Base-by-base conservation (phyloP, 768 basidiomycete genomes). In the Roridomyces roridus region DNA sequence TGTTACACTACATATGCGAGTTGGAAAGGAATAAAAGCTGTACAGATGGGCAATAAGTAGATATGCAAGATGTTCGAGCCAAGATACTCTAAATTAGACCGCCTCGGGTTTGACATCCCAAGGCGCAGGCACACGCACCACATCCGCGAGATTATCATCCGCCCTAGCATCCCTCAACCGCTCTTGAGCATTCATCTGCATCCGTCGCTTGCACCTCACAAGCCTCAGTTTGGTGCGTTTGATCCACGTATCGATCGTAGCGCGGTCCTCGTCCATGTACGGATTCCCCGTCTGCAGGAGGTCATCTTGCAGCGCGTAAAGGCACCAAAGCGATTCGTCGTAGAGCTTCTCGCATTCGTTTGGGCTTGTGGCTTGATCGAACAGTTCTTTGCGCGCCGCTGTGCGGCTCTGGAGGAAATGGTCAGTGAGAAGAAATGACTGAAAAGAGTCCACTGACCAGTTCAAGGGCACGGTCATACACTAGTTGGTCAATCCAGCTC, bases 331-430 rank as follows among this genome's bases (percentile, higher is more conserved):
- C 0, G 94, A 93, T 65, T 94, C 94, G 67, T 98, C 96, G 72
- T 98, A 99, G 34, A 96, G 78, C 70, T 89, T 91, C 77, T 97
- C 94, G 70, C 94, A 96, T 67, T 93, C 90, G 60, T 90, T 84
- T 0, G 91, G 87, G 25, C 83, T 83, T 40, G 80, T 79, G 35
- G 87, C 88, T 67, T 90, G 85, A 67, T 94, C 92, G 11, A 92
- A 76, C 0, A 98, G 81, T 67, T 98, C 96, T 65, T 94, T 94
- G 42, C 90, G 82, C 1, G 96, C 96, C 35, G 96, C 96, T 0
- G 88, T 90, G 6, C 96, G 91, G 64, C 94, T 96, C 96, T 98
- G 73, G 4, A 14, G 40, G 26, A 29, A 2, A 34, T 34, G 20
- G 18, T 49, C 35, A 43, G 51, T 36, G 26, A 18, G 25, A 25